Conservation (phyloP, 257 asterid genomes). For the Fraxinus pennsylvanica region DNA sequence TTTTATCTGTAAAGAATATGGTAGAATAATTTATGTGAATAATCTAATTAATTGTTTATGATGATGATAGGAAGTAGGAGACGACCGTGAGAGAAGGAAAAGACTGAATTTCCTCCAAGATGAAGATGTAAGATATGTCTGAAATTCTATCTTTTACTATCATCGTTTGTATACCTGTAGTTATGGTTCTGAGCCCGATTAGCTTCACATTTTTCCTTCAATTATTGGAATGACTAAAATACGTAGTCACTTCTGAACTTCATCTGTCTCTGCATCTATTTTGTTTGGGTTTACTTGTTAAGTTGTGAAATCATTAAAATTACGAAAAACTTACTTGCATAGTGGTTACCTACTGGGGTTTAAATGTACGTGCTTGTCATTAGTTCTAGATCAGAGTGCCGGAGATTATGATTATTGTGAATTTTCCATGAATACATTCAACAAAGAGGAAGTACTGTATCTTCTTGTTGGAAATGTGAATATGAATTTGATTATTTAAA, state of each 20-base stretch:
- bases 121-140: constrained; percentile 69
- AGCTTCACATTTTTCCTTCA: not conserved
- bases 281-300: not conserved
- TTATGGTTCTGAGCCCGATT: not conserved
- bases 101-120: constrained; percentile 69
- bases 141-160: constrained; percentile 14
- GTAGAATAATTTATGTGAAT: not conserved
- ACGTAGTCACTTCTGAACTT: not conserved
- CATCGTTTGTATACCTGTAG: not conserved
- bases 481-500: too few species aligned
- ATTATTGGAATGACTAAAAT: not conserved
- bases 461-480: too few species aligned
- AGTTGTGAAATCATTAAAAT: not conserved
- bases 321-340: not conserved
- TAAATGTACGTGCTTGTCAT: not conserved
- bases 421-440: not conserved
- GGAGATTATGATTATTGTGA: too few species aligned
- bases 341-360: not conserved
- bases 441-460: too few species aligned
- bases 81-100: constrained; percentile 67
- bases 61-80: constrained; percentile 58
- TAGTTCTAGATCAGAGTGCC: too few species aligned
- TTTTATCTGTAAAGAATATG: not conserved
- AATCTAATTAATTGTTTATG: constrained; percentile 20
- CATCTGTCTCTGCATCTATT: not conserved